Evolutionary conservation across 805 yeast genomes (phyloP).

Genomic region (Phaffomyces antillensis): DNA sequence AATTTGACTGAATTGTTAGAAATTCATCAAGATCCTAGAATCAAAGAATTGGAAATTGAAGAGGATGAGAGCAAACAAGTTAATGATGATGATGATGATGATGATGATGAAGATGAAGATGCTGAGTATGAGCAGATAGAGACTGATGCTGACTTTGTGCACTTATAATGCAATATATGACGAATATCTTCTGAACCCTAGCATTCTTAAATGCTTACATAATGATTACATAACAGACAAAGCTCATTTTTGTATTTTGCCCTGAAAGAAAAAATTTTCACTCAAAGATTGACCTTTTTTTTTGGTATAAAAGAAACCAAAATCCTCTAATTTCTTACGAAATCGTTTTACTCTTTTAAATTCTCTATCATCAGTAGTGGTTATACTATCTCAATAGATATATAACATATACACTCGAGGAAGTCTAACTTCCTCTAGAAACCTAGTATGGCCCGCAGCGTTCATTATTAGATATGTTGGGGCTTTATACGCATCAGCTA

Average conservation of each 20-base stretch:
- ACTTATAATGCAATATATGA: constrained; percentile 8
- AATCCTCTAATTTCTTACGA: constrained; percentile 18
- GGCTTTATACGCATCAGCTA: constrained; percentile 46
- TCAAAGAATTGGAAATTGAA: constrained; percentile 15
- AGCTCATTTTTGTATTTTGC: neutral
- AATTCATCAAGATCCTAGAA: constrained; percentile 18
- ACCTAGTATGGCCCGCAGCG: constrained; percentile 21
- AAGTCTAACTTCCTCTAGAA: constrained; percentile 16
- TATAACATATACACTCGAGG: constrained; percentile 41
- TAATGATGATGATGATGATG: constrained; percentile 21
- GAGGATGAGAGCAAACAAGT: constrained; percentile 7
- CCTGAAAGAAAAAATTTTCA: neutral
- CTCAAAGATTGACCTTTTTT: neutral
- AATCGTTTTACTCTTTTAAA: constrained; percentile 4
- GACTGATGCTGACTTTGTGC: constrained; percentile 22
- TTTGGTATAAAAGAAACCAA: constrained; percentile 23
- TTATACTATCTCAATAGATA: constrained; percentile 64
- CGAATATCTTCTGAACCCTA: no score
- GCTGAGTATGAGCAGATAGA: constrained; percentile 17
- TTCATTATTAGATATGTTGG: constrained; percentile 22
- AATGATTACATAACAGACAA: neutral
- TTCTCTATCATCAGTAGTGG: constrained; percentile 67
- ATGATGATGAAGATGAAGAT: constrained; percentile 25
- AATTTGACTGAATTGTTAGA: constrained; percentile 12
- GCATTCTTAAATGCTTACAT: neutral